Evolutionary conservation across 768 basidiomycete genomes (phyloP).

Genomic region (Agaricus sinodeliciosus): DNA sequence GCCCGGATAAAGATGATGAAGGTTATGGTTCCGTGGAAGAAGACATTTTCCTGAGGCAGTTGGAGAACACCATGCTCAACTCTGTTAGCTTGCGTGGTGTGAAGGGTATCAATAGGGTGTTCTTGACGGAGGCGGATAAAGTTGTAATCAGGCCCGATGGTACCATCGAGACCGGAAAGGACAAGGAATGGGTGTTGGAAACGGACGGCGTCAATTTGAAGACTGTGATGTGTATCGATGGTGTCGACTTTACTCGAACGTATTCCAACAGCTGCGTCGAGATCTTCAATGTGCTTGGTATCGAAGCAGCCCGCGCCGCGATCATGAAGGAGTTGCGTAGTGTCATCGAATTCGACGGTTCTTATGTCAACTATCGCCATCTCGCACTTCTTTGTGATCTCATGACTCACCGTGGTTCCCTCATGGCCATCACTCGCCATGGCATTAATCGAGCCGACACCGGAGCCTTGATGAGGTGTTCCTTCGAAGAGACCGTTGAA

Average conservation of each 20-base stretch:
- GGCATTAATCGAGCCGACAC: conserved; percentile 99
- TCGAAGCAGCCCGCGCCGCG: conserved; percentile 93
- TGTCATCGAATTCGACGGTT: conserved; percentile 99
- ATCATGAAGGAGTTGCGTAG: conserved; percentile 90
- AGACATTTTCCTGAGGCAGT: conserved; percentile 91
- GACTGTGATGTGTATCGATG: conserved; percentile 91
- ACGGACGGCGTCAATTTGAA: conserved; percentile 96
- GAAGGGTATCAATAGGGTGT: conserved; percentile 83
- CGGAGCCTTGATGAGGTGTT: conserved; percentile 97
- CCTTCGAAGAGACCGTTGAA: conserved; percentile 99
- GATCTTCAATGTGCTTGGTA: conserved; percentile 89
- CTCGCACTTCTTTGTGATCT: conserved; percentile 94
- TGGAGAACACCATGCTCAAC: conserved; percentile 96
- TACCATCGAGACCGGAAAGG: conserved; percentile 50
- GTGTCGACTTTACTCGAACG: conserved; percentile 88
- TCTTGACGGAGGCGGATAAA: conserved; percentile 86
- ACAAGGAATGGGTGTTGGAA: conserved; percentile 95
- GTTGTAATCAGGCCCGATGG: conserved; percentile 60
- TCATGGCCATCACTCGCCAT: conserved; percentile 99
- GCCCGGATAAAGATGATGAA: conserved; percentile 82
- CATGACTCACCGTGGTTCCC: conserved; percentile 91
- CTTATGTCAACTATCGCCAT: conserved; percentile 98
- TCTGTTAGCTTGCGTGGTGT: conserved; percentile 94
- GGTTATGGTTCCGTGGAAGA: conserved; percentile 73
- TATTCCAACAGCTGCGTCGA: conserved; percentile 98